phyloP scores from a whole-genome alignment of 2,329 filamentous ascomycete species.

The Chaetomium sp. region DNA sequence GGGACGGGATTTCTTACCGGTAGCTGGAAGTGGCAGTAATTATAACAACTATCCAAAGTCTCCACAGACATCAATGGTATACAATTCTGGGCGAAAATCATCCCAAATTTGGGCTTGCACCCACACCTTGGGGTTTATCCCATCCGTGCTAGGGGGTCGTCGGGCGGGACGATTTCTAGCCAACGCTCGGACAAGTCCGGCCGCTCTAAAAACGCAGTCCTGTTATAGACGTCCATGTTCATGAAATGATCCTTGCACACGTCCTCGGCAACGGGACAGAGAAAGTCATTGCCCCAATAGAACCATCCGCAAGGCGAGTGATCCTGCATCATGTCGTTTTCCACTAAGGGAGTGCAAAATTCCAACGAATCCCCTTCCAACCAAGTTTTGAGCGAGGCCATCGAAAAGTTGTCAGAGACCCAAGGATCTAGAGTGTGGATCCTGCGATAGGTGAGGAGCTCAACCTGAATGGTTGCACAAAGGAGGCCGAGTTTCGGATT shows the following conservation, averaged over 20 bases:
- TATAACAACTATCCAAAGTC: too few species aligned
- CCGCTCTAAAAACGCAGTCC: background rate
- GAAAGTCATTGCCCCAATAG: background rate
- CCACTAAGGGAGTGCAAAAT: slow-evolving; percentile 4
- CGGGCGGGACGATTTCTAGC: background rate
- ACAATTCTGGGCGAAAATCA: too few species aligned
- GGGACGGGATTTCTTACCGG: too few species aligned
- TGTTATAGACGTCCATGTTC: slow-evolving; percentile 8
- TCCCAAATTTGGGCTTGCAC: too few species aligned
- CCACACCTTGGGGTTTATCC: too few species aligned
- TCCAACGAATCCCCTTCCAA: background rate
- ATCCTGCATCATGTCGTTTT: background rate
- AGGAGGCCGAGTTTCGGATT: slow-evolving; percentile 3
- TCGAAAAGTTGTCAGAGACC: background rate
- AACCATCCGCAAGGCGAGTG: slow-evolving; percentile 2
- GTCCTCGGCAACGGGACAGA: slow-evolving; percentile 2
- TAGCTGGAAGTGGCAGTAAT: too few species aligned
- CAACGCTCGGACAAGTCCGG: background rate
- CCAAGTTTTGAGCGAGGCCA: slow-evolving; percentile 4
- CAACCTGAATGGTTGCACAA: slow-evolving; percentile 6
- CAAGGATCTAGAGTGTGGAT: background rate
- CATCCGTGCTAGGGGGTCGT: background rate
- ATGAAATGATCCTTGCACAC: slow-evolving; percentile 4
- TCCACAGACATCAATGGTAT: too few species aligned
- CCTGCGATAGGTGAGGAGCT: slow-evolving; percentile 6